Base-by-base conservation (phyloP, 2,329 filamentous ascomycete genomes). In the Cladosporium phlei region DNA sequence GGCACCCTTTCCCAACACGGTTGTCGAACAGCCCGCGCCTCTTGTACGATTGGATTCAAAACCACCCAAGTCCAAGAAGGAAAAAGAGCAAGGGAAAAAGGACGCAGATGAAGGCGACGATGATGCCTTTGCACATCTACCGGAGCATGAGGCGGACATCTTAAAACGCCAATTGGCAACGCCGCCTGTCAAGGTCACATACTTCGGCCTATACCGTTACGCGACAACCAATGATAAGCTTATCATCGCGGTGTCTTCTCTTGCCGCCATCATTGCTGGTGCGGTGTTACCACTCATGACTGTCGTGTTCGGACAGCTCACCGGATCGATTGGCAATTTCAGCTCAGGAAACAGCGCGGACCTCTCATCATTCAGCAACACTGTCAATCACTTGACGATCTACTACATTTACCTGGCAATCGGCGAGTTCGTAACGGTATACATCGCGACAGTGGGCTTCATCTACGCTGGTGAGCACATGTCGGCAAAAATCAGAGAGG, bases 361-460 rank as follows among this genome's bases (percentile, higher is more conserved):
- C 10, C 46, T 49, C 3, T 34, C 22, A 5, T 68, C 72, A 0
- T 93, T 93, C 66, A 73, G 76, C 39, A 52, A 69, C 44, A 69
- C 80, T 49, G 70, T 94, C 56, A 69, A 69, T 7, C 71, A 74
- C 33, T 78, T 84, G 56, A 85, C 89, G 9, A 68, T 94, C 27
- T 94, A 94, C 67, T 93, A 94, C 55, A 70, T 95, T 25, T 95
- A 95, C 64, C 77, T 95, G 37, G 88, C 79, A 33, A 81, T 95
- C 48, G 88, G 75, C 53, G 85, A 90, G 61, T 95, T 94, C 55
- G 67, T 86, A 35, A 82, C 83, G 3, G 78, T 83, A 34, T 95
- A 94, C 64, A 72, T 94, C 49, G 77, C 81, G 19, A 96, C 90
- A 0, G 82, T 94, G 14, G 87, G 88, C 16, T 96, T 94, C 70